These are phyloP conservation scores for Yamadazyma triangularis DNA, from an alignment of 1,139 yeast species.

Conservation along the genomic window DNA sequence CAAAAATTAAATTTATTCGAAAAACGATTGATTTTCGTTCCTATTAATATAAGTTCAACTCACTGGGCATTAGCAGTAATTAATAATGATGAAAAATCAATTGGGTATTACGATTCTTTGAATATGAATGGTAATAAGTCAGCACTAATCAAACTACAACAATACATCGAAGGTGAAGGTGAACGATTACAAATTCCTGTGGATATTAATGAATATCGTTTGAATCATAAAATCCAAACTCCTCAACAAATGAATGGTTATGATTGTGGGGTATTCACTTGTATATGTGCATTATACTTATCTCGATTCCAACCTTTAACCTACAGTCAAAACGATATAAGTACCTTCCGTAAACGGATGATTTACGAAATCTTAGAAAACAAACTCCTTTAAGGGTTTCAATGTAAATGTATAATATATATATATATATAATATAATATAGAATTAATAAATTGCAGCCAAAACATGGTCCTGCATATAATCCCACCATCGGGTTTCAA, in stretches of 20 bases:
- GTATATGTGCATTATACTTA: conserved; percentile 68
- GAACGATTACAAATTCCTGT: conserved; percentile 35
- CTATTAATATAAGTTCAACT: conserved; percentile 74
- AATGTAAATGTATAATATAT: no score
- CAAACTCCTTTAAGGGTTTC: not conserved
- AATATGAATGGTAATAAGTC: conserved; percentile 45
- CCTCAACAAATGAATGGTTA: conserved; percentile 89
- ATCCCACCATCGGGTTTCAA: no score
- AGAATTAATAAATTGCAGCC: no score
- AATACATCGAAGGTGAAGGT: conserved; percentile 59
- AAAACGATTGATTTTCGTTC: conserved; percentile 67
- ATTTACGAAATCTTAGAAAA: conserved; percentile 42
- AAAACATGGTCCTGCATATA: no score
- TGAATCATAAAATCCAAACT: conserved; percentile 39
- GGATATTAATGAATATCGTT: conserved; percentile 20
- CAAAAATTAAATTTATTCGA: conserved; percentile 66
- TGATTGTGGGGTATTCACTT: conserved; percentile 94
- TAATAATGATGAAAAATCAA: conserved; percentile 53
- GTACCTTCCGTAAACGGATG: conserved; percentile 63
- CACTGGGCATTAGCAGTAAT: conserved; percentile 94
- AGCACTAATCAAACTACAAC: conserved; percentile 43
- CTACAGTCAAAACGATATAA: conserved; percentile 72
- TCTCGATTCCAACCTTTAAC: conserved; percentile 43
- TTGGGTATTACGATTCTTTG: conserved; percentile 77
- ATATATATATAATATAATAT: no score